Percentiles rank a stretch among this genome's conserved stretches.
Conservation (phyloP, 805 yeast species). For the Komagataella kurtzmanii region DNA sequence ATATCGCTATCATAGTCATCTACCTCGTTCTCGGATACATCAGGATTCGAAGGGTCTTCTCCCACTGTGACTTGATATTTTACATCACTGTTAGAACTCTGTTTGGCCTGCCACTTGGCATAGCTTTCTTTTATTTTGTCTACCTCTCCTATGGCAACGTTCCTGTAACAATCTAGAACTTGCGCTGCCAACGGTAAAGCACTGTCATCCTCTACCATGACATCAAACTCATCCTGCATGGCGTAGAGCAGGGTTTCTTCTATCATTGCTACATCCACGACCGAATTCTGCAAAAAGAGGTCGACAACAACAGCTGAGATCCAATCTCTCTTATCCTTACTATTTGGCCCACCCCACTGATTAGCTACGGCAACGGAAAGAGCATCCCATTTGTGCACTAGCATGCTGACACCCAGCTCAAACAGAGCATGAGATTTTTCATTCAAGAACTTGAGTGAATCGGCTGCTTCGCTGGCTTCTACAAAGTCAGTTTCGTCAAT, state of each 20-base stretch:
- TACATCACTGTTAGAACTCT: conserved; percentile 21
- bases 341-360: conserved; percentile 91
- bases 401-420: conserved; percentile 89
- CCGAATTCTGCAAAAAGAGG: conserved; percentile 45
- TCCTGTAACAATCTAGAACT: conserved; percentile 52
- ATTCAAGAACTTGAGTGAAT: conserved; percentile 20
- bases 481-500: conserved; percentile 5
- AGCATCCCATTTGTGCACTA: conserved; percentile 83
- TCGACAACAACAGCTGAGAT: conserved; percentile 72
- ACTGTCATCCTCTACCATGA: conserved; percentile 78
- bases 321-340: conserved; percentile 93
- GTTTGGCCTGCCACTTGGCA: conserved; percentile 41
- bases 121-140: conserved; percentile 45
- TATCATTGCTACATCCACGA: conserved; percentile 64
- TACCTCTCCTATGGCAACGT: conserved; percentile 42
- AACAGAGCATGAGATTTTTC: conserved; percentile 71
- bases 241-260: conserved; percentile 81
- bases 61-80: conserved; percentile 17
- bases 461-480: conserved; percentile 11
- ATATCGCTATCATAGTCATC: conserved; percentile 33
- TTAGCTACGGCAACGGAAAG: conserved; percentile 80
- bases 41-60: conserved; percentile 56
- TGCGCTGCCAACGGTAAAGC: conserved; percentile 61
- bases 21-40: conserved; percentile 30
- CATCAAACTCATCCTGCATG: conserved; percentile 92